Base-by-base conservation (phyloP, 106 monocot species). In the Dioscorea zingiberensis region DNA sequence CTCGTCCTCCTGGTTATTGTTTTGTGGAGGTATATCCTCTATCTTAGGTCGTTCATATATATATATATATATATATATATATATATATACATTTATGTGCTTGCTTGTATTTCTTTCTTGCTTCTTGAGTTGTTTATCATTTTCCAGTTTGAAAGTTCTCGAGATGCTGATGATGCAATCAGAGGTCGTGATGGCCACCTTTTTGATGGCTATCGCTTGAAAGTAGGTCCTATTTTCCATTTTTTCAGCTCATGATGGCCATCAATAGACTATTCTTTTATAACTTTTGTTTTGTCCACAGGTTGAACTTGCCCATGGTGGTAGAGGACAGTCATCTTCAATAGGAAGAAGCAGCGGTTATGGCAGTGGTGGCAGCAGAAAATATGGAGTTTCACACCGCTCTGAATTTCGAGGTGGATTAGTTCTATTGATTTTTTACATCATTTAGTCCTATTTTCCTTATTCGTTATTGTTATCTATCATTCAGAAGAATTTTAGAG, bases 291-390 rank as follows among this genome's bases (percentile, higher is more conserved):
- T 38, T 38, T 56, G n/a, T 13, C 13, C 54, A 6, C 49, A 90
- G 91, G 91, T 91, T 73, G 91, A 91, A 23, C 60, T 91, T 55
- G 86, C 91, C 44, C 84, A 84, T 79, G 86, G 91, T 76, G 86
- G 86, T 18, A 78, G 81, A 74, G 91, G 81, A 1, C 78, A 62
- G 21, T 80, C 85, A 51, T 72, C 85, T 57, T 78, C 83, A 24
- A 22, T 68, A 58, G 76, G 86, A 62, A 83, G 78, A 24, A 72
- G 78, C 44, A 62, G 73, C 49, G 63, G 86, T 22, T 54, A 78
- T 77, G 66, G 83, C 3, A 55, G 80, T 75, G 77, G 75, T 17
- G 71, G 77, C n/a, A 70, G 71, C 47, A 10, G 38, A 6, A 85
- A 79, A 58, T 75, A 62, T 75, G 83, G 86, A 65, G 54, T 70